These are phyloP conservation scores for Noccaea bulbosa DNA, from an alignment of 345 rosid genomes.

Conservation along the genomic window DNA sequence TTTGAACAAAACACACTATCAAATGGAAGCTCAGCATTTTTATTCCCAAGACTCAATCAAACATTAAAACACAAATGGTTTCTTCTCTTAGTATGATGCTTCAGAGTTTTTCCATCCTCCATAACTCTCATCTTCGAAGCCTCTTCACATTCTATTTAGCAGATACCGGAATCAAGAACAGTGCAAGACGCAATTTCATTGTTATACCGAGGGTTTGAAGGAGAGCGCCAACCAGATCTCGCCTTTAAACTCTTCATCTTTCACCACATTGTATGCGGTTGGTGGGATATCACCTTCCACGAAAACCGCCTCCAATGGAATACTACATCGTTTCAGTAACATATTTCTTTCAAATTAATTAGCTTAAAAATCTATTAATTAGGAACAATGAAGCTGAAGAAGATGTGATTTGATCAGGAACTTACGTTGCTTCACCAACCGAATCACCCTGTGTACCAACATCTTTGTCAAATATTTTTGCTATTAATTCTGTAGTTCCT, in stretches of 20 bases:
- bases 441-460: slow-evolving; percentile 56
- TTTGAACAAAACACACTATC: neutral
- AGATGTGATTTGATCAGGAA: slow-evolving; percentile 5
- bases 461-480: slow-evolving; percentile 79
- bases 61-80: slow-evolving; percentile 3
- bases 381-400: too few relatives aligned
- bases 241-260: slow-evolving; percentile 63
- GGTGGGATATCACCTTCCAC: slow-evolving; percentile 60
- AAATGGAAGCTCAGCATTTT: slow-evolving; percentile 2
- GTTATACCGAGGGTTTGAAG: slow-evolving; percentile 68
- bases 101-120: slow-evolving; percentile 77
- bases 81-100: slow-evolving; percentile 37
- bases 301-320: slow-evolving; percentile 66
- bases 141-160: slow-evolving; percentile 21
- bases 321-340: slow-evolving; percentile 47
- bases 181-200: neutral
- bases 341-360: neutral
- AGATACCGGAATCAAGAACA: slow-evolving; percentile 9
- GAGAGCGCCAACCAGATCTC: slow-evolving; percentile 69
- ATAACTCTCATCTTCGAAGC: slow-evolving; percentile 46
- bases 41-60: slow-evolving; percentile 21
- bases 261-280: slow-evolving; percentile 71
- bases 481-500: slow-evolving; percentile 52
- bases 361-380: too few relatives aligned
- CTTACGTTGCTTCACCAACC: slow-evolving; percentile 78